These are phyloP conservation scores for Xylaria sp. DNA, from an alignment of 2,329 filamentous ascomycete species.

Conservation along the genomic window DNA sequence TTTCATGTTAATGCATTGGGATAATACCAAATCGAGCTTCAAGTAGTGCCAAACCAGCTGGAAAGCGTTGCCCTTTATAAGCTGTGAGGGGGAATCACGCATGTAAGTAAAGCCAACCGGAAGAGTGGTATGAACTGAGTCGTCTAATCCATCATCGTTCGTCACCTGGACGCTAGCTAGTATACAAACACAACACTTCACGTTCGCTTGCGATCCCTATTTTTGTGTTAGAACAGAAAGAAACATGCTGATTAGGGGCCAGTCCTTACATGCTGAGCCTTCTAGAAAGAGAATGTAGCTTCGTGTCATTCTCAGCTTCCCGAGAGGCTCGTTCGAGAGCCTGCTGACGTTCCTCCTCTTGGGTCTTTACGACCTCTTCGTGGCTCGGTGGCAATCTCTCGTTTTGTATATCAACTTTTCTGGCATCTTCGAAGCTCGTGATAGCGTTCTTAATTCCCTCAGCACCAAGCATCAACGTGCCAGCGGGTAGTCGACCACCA, in stretches of 20 bases:
- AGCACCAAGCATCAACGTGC: slow-evolving; percentile 96
- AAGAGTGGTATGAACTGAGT: slow-evolving; percentile 35
- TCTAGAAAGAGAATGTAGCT: slow-evolving; percentile 85
- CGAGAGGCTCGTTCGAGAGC: slow-evolving; percentile 86
- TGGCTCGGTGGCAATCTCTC: slow-evolving; percentile 91
- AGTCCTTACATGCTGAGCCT: slow-evolving; percentile 92
- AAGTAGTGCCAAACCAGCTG: slow-evolving; percentile 34
- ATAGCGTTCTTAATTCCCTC: slow-evolving; percentile 99
- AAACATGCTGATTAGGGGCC: slow-evolving; percentile 16
- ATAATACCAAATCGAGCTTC: slow-evolving; percentile 37
- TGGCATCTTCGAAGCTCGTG: slow-evolving; percentile 93
- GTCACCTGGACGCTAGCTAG: slow-evolving; percentile 36
- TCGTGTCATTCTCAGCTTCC: slow-evolving; percentile 88
- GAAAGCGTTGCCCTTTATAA: slow-evolving; percentile 30
- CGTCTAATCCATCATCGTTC: slow-evolving; percentile 36
- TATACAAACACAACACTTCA: slow-evolving; percentile 35
- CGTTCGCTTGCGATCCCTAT: slow-evolving; percentile 51
- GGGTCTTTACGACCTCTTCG: slow-evolving; percentile 87
- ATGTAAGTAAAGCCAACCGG: slow-evolving; percentile 26
- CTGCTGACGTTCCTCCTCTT: slow-evolving; percentile 80
- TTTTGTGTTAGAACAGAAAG: slow-evolving; percentile 20
- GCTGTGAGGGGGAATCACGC: slow-evolving; percentile 29
- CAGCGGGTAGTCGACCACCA: slow-evolving; percentile 89
- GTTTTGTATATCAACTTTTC: slow-evolving; percentile 97
- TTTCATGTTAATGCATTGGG: slow-evolving; percentile 32